Evolutionary conservation across 1,284 basidiomycete genomes (phyloP), one percentile per base, ranked within the genome.

Genomic region (Cryptococcus deneoformans): DNA sequence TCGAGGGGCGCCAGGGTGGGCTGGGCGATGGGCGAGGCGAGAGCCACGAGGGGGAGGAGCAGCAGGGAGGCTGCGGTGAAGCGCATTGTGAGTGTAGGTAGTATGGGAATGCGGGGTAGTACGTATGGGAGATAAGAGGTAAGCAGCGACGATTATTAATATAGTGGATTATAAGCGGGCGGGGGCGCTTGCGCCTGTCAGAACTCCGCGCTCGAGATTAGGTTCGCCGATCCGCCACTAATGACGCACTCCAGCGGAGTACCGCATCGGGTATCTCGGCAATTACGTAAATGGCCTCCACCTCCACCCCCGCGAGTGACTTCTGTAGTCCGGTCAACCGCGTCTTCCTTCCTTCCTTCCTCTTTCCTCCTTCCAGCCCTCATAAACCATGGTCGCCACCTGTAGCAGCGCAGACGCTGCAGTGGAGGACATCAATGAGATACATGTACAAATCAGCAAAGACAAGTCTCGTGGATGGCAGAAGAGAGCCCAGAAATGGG

Each of bases 21-120:
- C 52, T 58, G 51, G 40, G 60, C 49, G 57, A 71, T 68, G 35
- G 74, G 71, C 50, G 73, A 70, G 59, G 74, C 72, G 54, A 78
- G 56, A n/a, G 72, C 73, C 34, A 62, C 61, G 54, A 73, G 60
- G 53, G 69, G 66, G 54, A 74, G 61, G 49, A 73, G 58, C 38
- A 59, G 46, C 20, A 47, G 42, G 50, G 68, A 57, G 47, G 63
- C 57, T 34, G 65, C 59, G 59, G 66, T 40, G 53, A 64, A 64
- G 53, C 68, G 68, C 69, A 71, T 72, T 61, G 50, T 64, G 59
- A 46, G 55, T 37, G 54, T 29, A 24, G 43, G 53, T 12, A 29
- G 38, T 20, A 52, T n/a, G 46, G 35, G 29, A 29, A 29, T 5
- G 29, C 5, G 29, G 29, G 3, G 1, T 29, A 29, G 46, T 45